phyloP scores from a whole-genome alignment of 2,329 filamentous ascomycete genomes.

The Fusarium sp. region DNA sequence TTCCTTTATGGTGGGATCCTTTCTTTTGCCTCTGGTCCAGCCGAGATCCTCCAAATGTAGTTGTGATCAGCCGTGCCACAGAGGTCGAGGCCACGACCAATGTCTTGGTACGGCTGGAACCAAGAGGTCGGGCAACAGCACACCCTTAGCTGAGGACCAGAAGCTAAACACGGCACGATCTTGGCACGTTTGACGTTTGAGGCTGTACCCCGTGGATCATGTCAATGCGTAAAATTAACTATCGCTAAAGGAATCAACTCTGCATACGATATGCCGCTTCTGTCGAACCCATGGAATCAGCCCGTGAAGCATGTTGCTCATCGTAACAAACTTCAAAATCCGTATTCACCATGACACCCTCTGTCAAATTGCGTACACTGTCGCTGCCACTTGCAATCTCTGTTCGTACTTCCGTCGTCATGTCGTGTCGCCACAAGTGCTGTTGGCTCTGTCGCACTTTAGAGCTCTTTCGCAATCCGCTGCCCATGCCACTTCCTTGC shows the following conservation, averaged over 20 bases:
- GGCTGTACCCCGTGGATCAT: not conserved
- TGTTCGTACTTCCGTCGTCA: not conserved
- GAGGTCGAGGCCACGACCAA: not conserved
- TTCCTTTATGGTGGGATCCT: not conserved
- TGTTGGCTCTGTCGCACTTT: constrained; percentile 7
- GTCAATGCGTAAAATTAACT: not conserved
- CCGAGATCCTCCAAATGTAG: no score
- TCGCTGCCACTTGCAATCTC: constrained; percentile 36
- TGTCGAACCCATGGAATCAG: constrained; percentile 35
- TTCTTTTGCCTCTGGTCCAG: not conserved
- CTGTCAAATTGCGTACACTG: constrained; percentile 41
- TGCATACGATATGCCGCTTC: constrained; percentile 36
- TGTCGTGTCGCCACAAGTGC: constrained; percentile 32
- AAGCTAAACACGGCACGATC: not conserved
- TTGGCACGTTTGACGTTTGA: not conserved
- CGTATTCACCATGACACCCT: constrained; percentile 39
- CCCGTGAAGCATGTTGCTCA: constrained; percentile 23
- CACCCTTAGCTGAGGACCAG: not conserved
- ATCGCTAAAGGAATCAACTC: not conserved
- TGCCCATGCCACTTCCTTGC: not conserved
- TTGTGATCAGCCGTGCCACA: not conserved
- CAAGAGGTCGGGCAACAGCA: not conserved
- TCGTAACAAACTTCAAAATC: constrained; percentile 45
- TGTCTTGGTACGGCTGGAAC: not conserved
- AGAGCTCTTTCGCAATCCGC: constrained; percentile 3